A percentile compares a stretch with the other conserved stretches of the same genome.
phyloP scores from a whole-genome alignment of 306 rosid genomes.

The Fragaria nilgerrensis region DNA sequence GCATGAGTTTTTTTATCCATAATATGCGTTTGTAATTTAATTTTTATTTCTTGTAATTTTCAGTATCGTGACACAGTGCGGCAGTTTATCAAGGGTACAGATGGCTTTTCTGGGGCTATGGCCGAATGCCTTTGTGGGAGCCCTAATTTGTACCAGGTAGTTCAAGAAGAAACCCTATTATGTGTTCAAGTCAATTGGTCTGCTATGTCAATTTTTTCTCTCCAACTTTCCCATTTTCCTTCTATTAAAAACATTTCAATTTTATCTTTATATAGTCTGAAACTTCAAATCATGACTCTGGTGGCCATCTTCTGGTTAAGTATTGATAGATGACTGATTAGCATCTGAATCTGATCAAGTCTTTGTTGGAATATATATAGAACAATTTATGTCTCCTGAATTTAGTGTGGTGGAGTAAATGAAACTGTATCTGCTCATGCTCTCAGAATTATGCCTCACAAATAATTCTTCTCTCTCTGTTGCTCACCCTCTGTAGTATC shows the following conservation, averaged over 20 bases:
- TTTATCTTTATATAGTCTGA: background rate
- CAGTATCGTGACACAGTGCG: constrained; percentile 93
- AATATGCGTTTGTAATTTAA: constrained; percentile 7
- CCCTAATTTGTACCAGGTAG: constrained; percentile 93
- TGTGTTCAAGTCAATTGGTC: background rate
- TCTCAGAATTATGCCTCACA: background rate
- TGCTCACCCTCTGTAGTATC: constrained; percentile 3
- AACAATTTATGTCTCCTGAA: background rate
- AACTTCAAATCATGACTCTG: background rate
- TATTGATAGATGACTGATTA: background rate
- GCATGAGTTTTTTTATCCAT: background rate
- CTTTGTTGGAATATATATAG: background rate
- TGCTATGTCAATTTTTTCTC: background rate
- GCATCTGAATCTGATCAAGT: background rate
- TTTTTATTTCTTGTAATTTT: constrained; percentile 29
- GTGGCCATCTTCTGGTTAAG: background rate
- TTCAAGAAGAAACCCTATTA: background rate
- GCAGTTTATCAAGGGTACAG: constrained; percentile 90
- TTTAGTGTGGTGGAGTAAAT: background rate
- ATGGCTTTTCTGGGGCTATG: constrained; percentile 90
- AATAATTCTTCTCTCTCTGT: constrained; percentile 15
- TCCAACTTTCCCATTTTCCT: background rate
- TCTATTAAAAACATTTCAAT: background rate
- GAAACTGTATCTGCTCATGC: background rate
- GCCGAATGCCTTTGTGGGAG: constrained; percentile 96